Evolutionary conservation across 768 basidiomycete genomes (phyloP).

Genomic region (Clathrus columnatus): DNA sequence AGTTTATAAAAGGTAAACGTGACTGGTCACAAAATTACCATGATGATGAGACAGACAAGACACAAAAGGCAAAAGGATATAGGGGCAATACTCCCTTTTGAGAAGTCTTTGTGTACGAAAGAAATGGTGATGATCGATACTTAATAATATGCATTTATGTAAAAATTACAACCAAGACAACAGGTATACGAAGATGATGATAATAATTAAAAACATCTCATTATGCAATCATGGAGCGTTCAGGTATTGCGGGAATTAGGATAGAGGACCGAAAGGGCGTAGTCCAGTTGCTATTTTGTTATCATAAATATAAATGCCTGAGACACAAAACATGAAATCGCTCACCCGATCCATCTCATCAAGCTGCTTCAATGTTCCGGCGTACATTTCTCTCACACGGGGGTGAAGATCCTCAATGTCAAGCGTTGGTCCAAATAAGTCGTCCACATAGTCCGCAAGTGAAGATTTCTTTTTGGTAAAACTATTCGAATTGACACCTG

Average conservation of each 20-base stretch:
- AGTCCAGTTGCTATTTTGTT: background rate
- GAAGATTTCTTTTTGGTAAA: conserved; percentile 21
- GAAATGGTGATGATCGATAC: too few species aligned
- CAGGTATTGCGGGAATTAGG: background rate
- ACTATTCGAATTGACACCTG: conserved; percentile 15
- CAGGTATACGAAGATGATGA: background rate
- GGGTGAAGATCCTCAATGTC: conserved; percentile 63
- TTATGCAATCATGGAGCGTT: background rate
- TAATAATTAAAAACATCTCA: background rate
- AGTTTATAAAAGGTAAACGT: too few species aligned
- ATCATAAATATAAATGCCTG: background rate
- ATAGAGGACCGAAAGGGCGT: background rate
- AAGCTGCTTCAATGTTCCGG: conserved; percentile 57
- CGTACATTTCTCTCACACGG: conserved; percentile 60
- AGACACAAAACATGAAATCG: background rate
- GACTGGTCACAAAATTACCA: too few species aligned
- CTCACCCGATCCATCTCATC: conserved; percentile 75
- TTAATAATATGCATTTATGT: background rate
- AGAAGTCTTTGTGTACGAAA: too few species aligned
- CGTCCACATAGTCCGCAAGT: conserved; percentile 52
- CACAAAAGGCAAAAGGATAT: too few species aligned
- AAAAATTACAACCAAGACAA: background rate
- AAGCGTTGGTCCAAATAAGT: conserved; percentile 59
- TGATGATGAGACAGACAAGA: too few species aligned
- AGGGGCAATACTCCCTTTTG: too few species aligned